phyloP scores from a whole-genome alignment of 169 alveolate species.

The Plasmodium falciparum region DNA sequence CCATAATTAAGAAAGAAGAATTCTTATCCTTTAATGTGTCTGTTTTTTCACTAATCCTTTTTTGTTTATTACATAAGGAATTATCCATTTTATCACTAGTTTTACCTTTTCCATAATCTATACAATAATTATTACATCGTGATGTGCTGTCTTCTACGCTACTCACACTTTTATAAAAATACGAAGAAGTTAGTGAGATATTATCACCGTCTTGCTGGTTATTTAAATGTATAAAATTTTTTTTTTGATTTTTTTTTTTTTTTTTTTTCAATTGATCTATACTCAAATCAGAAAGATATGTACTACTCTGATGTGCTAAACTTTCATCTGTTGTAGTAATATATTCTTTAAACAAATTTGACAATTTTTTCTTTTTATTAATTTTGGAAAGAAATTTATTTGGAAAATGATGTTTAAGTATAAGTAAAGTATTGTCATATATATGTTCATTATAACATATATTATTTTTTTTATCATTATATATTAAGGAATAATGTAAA shows the following conservation, averaged over 20 bases:
- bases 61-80: no score
- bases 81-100: background rate
- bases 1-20: no score
- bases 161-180: background rate
- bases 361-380: background rate
- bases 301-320: background rate
- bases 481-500: constrained; percentile 42
- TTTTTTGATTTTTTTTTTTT: background rate
- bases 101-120: background rate
- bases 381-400: background rate
- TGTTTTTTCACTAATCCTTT: no score
- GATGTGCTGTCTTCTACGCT: background rate
- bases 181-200: background rate
- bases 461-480: constrained; percentile 35
- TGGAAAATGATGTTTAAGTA: constrained; percentile 37
- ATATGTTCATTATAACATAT: constrained; percentile 21
- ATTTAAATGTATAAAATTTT: background rate
- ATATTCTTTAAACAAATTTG: background rate
- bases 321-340: background rate
- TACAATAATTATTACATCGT: background rate
- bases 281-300: background rate
- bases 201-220: no score
- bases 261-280: background rate
- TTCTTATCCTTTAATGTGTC: no score
- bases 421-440: constrained; percentile 16